Percentiles rank a stretch among this genome's conserved stretches.
These are phyloP conservation scores for Recurvomyces mirabilis DNA, from an alignment of 495 filamentous ascomycete species.

Conservation along the genomic window DNA sequence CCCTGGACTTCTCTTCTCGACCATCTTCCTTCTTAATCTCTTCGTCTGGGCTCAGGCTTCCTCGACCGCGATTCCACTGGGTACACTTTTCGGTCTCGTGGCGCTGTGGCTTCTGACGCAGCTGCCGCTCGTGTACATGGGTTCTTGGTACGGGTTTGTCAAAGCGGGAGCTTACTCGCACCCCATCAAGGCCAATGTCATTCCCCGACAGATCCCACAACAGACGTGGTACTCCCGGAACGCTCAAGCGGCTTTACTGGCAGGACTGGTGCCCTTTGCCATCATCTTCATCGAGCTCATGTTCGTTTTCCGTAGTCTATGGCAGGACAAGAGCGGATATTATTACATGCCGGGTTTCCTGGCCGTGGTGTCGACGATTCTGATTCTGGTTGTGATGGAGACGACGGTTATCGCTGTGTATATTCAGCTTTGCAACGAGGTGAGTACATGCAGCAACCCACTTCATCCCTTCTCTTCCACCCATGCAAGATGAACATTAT, in stretches of 20 bases:
- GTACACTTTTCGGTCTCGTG: conserved; percentile 65
- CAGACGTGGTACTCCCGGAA: conserved; percentile 71
- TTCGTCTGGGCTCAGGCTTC: conserved; percentile 93
- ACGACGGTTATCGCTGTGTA: conserved; percentile 86
- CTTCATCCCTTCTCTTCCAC: neutral
- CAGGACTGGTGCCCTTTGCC: conserved; percentile 79
- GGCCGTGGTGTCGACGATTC: conserved; percentile 60
- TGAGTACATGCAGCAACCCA: conserved; percentile 28
- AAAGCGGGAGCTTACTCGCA: conserved; percentile 64
- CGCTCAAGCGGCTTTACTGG: conserved; percentile 53
- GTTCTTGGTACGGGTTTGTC: conserved; percentile 69
- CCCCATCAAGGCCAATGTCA: conserved; percentile 68
- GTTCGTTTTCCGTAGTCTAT: conserved; percentile 83
- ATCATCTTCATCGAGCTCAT: conserved; percentile 90
- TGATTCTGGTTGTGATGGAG: conserved; percentile 72
- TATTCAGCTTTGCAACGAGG: conserved; percentile 69
- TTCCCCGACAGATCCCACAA: conserved; percentile 63
- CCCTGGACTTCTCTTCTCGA: conserved; percentile 67
- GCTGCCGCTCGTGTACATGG: conserved; percentile 77
- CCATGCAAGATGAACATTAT: neutral
- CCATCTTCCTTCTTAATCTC: conserved; percentile 77
- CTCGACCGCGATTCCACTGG: conserved; percentile 80
- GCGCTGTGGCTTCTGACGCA: conserved; percentile 83
- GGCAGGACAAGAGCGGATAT: conserved; percentile 88
- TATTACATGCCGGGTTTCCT: conserved; percentile 94